Evolutionary conservation across 2,329 filamentous ascomycete genomes (phyloP).

Genomic region (Botryotinia calthae): DNA sequence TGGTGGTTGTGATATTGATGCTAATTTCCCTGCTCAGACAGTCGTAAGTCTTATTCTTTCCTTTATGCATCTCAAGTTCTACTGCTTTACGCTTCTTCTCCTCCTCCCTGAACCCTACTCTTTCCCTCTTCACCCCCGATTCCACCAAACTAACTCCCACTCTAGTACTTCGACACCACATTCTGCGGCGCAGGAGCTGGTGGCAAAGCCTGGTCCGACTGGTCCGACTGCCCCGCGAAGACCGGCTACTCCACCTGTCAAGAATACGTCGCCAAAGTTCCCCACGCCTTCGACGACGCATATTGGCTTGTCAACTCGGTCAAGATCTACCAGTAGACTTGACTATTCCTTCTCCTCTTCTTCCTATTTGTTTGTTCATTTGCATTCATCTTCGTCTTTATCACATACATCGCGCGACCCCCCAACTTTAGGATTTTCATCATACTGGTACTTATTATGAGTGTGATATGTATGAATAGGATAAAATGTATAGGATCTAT

Average conservation of each 20-base stretch:
- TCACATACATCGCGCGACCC: too few relatives aligned
- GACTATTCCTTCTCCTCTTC: neutral
- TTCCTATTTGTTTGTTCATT: neutral
- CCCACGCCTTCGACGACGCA: conserved; percentile 65
- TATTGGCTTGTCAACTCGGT: conserved; percentile 77
- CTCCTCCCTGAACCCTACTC: too few relatives aligned
- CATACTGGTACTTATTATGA: neutral
- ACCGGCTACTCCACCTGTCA: conserved; percentile 68
- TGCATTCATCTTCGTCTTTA: neutral
- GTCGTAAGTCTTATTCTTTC: conserved; percentile 50
- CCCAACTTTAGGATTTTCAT: too few relatives aligned
- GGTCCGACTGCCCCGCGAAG: conserved; percentile 46
- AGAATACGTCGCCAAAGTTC: conserved; percentile 69
- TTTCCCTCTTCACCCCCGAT: too few relatives aligned
- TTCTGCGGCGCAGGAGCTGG: conserved; percentile 90
- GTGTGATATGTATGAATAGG: neutral
- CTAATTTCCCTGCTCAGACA: conserved; percentile 67
- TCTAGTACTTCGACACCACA: conserved; percentile 63
- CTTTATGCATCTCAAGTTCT: neutral
- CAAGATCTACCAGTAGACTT: conserved; percentile 54
- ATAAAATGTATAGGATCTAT: neutral
- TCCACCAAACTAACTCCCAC: neutral
- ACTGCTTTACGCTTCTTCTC: neutral
- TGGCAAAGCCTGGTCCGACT: conserved; percentile 47
- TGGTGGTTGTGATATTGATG: conserved; percentile 64